A percentile compares a stretch with the other conserved stretches of the same genome.
Conservation (phyloP, 805 yeast species). For the Ogataea parapolymorpha region DNA sequence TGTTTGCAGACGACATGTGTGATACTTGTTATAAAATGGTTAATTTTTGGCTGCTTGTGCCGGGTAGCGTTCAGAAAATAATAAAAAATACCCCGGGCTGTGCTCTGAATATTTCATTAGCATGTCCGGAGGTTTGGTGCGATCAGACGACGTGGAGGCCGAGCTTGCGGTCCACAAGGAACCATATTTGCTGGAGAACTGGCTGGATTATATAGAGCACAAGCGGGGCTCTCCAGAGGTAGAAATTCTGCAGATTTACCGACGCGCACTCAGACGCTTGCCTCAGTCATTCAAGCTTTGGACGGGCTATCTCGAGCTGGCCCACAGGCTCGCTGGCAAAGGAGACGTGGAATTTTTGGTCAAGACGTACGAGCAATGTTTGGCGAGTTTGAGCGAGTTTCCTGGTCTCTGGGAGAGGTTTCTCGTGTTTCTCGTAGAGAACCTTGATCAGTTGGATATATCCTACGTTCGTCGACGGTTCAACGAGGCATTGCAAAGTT, state of each 20-base stretch:
- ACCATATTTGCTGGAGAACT: slow-evolving; percentile 34
- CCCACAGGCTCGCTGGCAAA: slow-evolving; percentile 18
- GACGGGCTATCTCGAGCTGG: slow-evolving; percentile 45
- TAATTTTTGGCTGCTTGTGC: slow-evolving; percentile 14
- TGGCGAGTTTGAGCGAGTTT: slow-evolving; percentile 41
- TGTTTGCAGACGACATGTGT: slow-evolving; percentile 27
- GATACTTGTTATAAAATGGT: slow-evolving; percentile 1
- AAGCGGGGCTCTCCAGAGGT: slow-evolving; percentile 26
- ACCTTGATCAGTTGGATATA: slow-evolving; percentile 29
- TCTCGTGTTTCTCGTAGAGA: slow-evolving; percentile 39
- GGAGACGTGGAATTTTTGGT: slow-evolving; percentile 9
- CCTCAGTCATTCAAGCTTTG: slow-evolving; percentile 52
- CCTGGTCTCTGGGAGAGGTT: slow-evolving; percentile 53
- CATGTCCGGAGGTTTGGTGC: slow-evolving; percentile 3
- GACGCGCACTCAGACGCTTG: slow-evolving; percentile 46
- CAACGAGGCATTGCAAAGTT: slow-evolving; percentile 44
- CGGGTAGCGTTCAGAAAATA: slow-evolving; percentile 5
- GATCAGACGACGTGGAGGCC: slow-evolving; percentile 31
- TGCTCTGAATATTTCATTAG: not conserved
- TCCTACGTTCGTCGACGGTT: slow-evolving; percentile 42
- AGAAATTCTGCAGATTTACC: slow-evolving; percentile 44
- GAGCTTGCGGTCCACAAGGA: slow-evolving; percentile 37
- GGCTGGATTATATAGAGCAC: slow-evolving; percentile 44
- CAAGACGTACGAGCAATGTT: slow-evolving; percentile 44
- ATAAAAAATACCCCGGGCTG: not conserved